Base-by-base conservation (phyloP, 371 early-diverging fungal genomes). In the Mucor racemosus region DNA sequence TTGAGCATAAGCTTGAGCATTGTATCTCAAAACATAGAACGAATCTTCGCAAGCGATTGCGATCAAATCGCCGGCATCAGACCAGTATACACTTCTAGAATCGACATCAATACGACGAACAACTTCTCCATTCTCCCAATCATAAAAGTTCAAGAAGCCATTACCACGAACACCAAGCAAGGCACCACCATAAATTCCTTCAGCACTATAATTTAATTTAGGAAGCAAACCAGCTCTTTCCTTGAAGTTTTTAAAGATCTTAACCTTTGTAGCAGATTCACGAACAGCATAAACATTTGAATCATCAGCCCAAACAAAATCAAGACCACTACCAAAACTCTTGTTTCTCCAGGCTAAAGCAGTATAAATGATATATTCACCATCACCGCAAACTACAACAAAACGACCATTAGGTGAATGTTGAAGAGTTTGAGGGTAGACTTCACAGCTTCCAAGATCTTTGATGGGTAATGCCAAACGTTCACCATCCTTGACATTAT, bases 331-430 rank as follows among this genome's bases (percentile, higher is more conserved):
- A 9, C 99, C 99, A 76, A 97, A 99, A 67, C 92, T 91, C 89
- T 99, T 99, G 88, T 98, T 99, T 77, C 99, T 88, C 99, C 99
- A 99, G 0, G 98, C 97, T 40, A 99, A 86, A 13, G 99, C 98
- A 9, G 99, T 99, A 81, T 99, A 99, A 68, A 99, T 97, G 69
- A 98, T 98, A 76, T 95, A 99, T 82, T 99, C 99, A 44, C 97
- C 98, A 73, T 99, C 99, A 50, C 99, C 99, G 70, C 97, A 97
- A 10, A 97, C 99, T 13, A 96, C 98, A 15, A 96, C 98, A 80
- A 99, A 99, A 42, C 97, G 92, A 41, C 98, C 98, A 75, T 98
- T 99, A 19, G 99, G 99, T 55, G 93, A 92, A 80, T 99, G 99
- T 79, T 95, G 90, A n/a, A 99, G 79, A 6, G 92, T 91, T 74